These are phyloP conservation scores for Breynia disticha DNA, from an alignment of 441 rosid genomes.

Conservation along the genomic window DNA sequence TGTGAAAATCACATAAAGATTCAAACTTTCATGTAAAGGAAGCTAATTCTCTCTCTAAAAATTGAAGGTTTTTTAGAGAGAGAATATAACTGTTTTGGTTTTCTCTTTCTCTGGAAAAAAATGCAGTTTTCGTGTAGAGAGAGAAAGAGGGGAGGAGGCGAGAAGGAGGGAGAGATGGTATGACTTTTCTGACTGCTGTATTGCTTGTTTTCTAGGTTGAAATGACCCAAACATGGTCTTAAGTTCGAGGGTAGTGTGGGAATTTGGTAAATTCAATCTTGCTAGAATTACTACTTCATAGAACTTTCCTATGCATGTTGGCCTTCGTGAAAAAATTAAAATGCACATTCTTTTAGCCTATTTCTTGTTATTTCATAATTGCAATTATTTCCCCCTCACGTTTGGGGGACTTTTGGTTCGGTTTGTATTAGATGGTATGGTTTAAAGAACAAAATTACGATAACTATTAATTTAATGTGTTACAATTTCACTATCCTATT, in stretches of 20 bases:
- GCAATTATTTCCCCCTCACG: neutral
- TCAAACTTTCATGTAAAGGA: neutral
- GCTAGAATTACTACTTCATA: no score
- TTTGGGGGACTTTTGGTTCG: neutral
- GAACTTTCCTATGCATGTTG: no score
- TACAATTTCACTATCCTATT: no score
- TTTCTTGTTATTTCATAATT: no score
- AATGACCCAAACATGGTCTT: neutral
- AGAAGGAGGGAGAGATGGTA: no score
- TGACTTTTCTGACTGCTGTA: constrained; percentile 2
- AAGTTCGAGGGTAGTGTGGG: neutral
- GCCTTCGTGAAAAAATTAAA: no score
- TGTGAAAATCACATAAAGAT: neutral
- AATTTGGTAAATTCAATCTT: neutral
- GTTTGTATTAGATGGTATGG: no score
- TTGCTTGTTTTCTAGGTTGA: neutral
- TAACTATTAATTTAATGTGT: no score
- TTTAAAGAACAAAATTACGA: no score
- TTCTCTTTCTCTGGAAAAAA: neutral
- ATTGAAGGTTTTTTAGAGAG: no score
- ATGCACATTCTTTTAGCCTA: no score
- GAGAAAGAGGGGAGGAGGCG: constrained; percentile 7
- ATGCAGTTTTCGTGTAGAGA: constrained; percentile 14
- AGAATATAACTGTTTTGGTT: no score
- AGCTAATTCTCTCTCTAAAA: neutral